phyloP scores from a whole-genome alignment of 2,329 filamentous ascomycete species.

The Exophiala bonariae region DNA sequence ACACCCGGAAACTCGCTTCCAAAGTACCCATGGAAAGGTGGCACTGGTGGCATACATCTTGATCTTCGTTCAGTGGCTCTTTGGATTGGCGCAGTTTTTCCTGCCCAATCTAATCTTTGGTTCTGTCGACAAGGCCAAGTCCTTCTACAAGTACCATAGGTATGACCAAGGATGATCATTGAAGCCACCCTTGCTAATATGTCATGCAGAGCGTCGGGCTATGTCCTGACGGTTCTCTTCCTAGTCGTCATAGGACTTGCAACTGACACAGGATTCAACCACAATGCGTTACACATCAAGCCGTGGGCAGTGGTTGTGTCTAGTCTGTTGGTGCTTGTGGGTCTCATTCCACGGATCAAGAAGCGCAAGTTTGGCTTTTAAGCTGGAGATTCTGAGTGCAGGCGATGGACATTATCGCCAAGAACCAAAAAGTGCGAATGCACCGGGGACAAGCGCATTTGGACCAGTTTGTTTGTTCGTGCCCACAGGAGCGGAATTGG shows the following conservation, averaged over 20 bases:
- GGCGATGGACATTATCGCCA: no score
- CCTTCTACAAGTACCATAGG: conserved; percentile 82
- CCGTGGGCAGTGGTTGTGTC: conserved; percentile 74
- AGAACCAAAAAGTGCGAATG: no score
- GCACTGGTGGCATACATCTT: conserved; percentile 74
- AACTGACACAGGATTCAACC: conserved; percentile 73
- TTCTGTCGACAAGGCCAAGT: conserved; percentile 75
- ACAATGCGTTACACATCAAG: conserved; percentile 67
- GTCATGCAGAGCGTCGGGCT: conserved; percentile 63
- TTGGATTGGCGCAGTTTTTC: conserved; percentile 83
- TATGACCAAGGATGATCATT: conserved; percentile 1
- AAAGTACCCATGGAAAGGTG: conserved; percentile 77
- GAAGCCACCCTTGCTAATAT: not conserved
- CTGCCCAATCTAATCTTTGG: conserved; percentile 69
- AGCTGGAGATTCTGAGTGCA: no score
- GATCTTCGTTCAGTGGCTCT: conserved; percentile 69
- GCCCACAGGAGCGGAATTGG: no score
- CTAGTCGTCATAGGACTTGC: conserved; percentile 74
- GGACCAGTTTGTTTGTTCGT: no score
- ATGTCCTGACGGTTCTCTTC: conserved; percentile 68
- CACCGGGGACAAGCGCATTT: no score
- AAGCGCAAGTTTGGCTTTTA: conserved; percentile 73
- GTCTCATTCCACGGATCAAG: conserved; percentile 76
- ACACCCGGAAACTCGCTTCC: conserved; percentile 68
- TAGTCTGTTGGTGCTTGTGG: conserved; percentile 65